These are phyloP conservation scores for Artemisia annua DNA, from an alignment of 129 eudicot species.

Conservation along the genomic window DNA sequence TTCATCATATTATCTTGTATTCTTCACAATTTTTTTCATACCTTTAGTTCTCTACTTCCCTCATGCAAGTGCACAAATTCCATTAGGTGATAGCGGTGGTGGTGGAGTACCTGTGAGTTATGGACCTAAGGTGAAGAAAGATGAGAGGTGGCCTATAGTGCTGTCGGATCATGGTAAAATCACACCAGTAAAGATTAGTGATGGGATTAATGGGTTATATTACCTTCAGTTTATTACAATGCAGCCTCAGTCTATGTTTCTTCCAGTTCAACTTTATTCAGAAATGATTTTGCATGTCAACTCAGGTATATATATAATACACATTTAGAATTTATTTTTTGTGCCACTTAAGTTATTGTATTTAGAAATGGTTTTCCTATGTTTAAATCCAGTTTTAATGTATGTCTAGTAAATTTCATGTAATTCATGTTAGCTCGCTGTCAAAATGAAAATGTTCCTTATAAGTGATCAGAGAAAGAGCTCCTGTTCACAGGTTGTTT, in stretches of 20 bases:
- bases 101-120: conserved; percentile 3
- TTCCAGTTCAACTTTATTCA: conserved; percentile 60
- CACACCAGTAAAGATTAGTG: conserved; percentile 49
- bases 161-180: conserved; percentile 55
- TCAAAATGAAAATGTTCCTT: too few species aligned
- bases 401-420: too few species aligned
- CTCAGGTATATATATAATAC: conserved; percentile 40
- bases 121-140: conserved; percentile 44
- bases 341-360: not conserved
- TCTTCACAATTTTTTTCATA: not conserved
- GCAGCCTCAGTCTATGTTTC: conserved; percentile 62
- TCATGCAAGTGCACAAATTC: conserved; percentile 16
- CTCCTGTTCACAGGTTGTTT: too few species aligned
- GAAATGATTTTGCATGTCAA: conserved; percentile 77
- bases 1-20: not conserved
- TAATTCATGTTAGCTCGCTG: not conserved
- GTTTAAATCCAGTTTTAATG: too few species aligned
- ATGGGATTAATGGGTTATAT: conserved; percentile 40
- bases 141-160: conserved; percentile 41
- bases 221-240: conserved; percentile 63
- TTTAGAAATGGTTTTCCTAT: not conserved
- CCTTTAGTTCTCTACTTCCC: not conserved
- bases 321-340: not conserved
- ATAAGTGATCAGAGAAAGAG: too few species aligned
- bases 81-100: not conserved